These are phyloP conservation scores for Boeremia exigua DNA, from an alignment of 2,329 filamentous ascomycete species.

Conservation along the genomic window DNA sequence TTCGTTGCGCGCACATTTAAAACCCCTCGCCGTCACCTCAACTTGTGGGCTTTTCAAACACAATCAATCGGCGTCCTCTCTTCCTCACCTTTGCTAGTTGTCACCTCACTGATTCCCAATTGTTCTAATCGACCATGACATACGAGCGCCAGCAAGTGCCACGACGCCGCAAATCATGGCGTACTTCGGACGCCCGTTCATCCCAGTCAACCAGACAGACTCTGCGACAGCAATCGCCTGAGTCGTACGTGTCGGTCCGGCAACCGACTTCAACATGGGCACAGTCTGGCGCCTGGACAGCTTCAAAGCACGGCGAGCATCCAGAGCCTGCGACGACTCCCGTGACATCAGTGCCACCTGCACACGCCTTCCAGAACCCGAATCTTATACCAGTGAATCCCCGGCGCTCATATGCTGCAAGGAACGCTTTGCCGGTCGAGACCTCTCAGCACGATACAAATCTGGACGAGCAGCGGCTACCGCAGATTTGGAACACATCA, in stretches of 20 bases:
- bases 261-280: not conserved
- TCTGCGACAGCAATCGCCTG: not conserved
- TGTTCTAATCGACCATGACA: not conserved
- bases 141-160: not conserved
- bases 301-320: not conserved
- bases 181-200: constrained; percentile 7
- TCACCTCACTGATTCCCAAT: not conserved
- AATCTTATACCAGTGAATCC: constrained; percentile 1
- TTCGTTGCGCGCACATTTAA: not conserved
- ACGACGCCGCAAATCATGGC: constrained; percentile 8
- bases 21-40: not conserved
- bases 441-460: not conserved
- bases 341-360: not conserved
- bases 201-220: not conserved
- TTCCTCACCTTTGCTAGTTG: not conserved
- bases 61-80: too few relatives aligned
- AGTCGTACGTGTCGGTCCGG: too few relatives aligned
- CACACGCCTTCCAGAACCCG: constrained; percentile 1
- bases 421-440: too few relatives aligned
- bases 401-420: not conserved
- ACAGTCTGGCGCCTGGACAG: not conserved
- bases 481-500: constrained; percentile 13
- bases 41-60: not conserved
- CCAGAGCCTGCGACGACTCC: not conserved
- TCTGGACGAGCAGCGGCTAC: not conserved